Conservation (phyloP, 805 yeast genomes). For the Hanseniaspora valbyensis region DNA sequence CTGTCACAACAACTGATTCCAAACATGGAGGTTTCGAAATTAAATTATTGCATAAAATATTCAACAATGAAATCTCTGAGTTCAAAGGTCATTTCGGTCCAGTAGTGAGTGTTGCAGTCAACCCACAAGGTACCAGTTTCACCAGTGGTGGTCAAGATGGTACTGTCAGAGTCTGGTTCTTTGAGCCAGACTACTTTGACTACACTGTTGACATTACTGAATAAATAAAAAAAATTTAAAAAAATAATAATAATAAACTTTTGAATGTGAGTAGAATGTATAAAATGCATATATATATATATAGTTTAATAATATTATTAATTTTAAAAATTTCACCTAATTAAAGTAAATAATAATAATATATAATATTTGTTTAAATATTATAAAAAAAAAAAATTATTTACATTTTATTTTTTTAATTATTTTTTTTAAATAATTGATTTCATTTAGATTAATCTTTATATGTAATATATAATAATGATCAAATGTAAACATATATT, state of each 20-base stretch:
- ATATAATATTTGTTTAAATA: too few relatives aligned
- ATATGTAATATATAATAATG: too few relatives aligned
- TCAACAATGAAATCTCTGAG: slow-evolving; percentile 92
- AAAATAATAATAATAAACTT: background rate
- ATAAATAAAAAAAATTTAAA: background rate
- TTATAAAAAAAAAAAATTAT: too few relatives aligned
- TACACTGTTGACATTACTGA: slow-evolving; percentile 52
- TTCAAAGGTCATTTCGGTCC: slow-evolving; percentile 99
- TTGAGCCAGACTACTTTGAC: slow-evolving; percentile 85
- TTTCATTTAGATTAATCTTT: too few relatives aligned
- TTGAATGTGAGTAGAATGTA: too few relatives aligned
- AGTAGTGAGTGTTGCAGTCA: slow-evolving; percentile 81
- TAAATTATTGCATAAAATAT: slow-evolving; percentile 86
- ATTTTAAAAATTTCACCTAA: too few relatives aligned
- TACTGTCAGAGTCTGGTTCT: slow-evolving; percentile 82
- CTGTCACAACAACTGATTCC: slow-evolving; percentile 92
- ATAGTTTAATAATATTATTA: too few relatives aligned
- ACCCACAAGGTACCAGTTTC: slow-evolving; percentile 85
- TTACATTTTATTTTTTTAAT: too few relatives aligned
- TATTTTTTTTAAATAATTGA: too few relatives aligned
- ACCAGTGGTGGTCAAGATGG: slow-evolving; percentile 99
- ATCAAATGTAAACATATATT: background rate
- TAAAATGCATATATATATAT: too few relatives aligned
- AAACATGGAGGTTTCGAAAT: slow-evolving; percentile 95
- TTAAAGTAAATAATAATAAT: too few relatives aligned